Base-by-base conservation (phyloP, 176 grass and related monocot species). In the Oryza rufipogon region DNA sequence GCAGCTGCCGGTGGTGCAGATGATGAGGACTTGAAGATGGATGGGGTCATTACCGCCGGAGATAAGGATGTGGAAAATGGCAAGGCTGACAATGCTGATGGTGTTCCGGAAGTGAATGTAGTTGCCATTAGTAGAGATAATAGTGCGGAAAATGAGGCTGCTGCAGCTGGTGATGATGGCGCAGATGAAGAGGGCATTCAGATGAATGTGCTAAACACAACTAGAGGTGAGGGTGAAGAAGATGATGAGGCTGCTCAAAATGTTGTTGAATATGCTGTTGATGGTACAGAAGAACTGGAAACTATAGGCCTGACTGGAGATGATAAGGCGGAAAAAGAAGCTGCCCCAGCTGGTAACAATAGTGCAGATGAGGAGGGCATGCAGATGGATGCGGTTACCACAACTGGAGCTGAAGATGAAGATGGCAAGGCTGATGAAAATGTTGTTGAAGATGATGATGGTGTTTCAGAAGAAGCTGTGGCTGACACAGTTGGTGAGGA, bases 141-240 rank as follows among this genome's bases (percentile, higher is more conserved):
- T 66, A 56, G 68, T 48, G 77, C 67, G 70, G 80, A 47, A 84
- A 84, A 75, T 45, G 82, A 88, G 33, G 87, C 80, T 36, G 66
- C 28, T 20, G 5, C 71, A n/a, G 49, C 84, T 67, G 20, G 69
- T 68, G 74, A 74, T 47, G 58, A 66, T 65, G 49, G 51, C 45
- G 32, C 51, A 60, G 56, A 94, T 81, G 90, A 78, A 23, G 73
- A 80, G 44, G 76, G 66, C 19, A 70, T 73, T 11, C 26, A 79
- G 28, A 87, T 81, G 83, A 13, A 69, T 74, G 52, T 32, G 32
- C 46, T 46, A 38, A 73, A 78, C 48, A 78, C 2, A 2, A 69
- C 87, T 38, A 80, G 69, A 48, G 75, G 49, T 80, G 81, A 89
- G 44, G 87, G 79, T 58, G 87, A 83, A 14, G 87, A 83, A 14